Conservation (phyloP, 2,329 filamentous ascomycete species). For the Exophiala viscosa region DNA sequence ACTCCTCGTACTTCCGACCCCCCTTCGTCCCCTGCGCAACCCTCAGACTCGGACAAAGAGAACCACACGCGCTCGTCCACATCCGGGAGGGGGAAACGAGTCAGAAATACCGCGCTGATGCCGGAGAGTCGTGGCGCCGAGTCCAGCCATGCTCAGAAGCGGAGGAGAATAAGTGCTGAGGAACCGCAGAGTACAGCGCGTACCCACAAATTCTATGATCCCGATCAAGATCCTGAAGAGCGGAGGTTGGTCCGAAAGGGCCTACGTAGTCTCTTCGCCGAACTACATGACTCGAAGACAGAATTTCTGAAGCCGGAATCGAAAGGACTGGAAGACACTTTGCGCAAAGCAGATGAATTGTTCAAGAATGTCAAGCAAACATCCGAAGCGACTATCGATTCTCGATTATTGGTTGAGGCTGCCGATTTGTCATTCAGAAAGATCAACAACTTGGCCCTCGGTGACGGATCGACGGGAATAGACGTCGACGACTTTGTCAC, state of each 20-base stretch:
- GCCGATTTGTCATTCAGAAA: constrained; percentile 79
- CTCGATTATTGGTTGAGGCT: constrained; percentile 74
- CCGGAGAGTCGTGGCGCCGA: constrained; percentile 22
- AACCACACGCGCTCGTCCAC: constrained; percentile 34
- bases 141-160: constrained; percentile 38
- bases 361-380: constrained; percentile 76
- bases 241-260: constrained; percentile 67
- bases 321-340: constrained; percentile 60
- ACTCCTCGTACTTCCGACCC: constrained; percentile 2
- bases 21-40: constrained; percentile 32
- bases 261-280: constrained; percentile 63
- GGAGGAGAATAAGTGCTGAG: constrained; percentile 38
- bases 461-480: constrained; percentile 68
- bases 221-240: constrained; percentile 73
- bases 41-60: constrained; percentile 49
- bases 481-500: constrained; percentile 90
- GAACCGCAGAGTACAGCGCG: constrained; percentile 32
- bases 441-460: constrained; percentile 68
- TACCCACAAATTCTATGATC: constrained; percentile 62
- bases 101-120: constrained; percentile 31
- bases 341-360: constrained; percentile 63
- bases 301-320: constrained; percentile 67
- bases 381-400: constrained; percentile 84
- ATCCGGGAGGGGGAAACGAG: constrained; percentile 41
- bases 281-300: constrained; percentile 60